phyloP scores from a whole-genome alignment of 352 stramenopile species.

The Pythium utonaiense region DNA sequence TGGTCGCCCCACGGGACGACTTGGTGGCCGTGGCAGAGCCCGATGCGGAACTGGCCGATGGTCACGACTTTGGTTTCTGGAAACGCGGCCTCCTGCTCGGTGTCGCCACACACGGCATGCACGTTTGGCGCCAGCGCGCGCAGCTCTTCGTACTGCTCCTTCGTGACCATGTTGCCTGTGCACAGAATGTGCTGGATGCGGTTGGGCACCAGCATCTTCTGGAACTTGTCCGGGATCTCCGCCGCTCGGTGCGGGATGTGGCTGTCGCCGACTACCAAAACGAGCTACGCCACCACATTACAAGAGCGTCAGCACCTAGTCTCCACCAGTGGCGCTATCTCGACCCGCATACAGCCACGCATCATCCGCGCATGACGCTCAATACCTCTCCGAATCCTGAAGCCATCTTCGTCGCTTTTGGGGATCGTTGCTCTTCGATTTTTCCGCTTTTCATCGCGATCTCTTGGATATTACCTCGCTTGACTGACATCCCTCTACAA shows the following conservation, averaged over 20 bases:
- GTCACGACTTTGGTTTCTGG: conserved; percentile 95
- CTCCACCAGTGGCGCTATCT: not conserved
- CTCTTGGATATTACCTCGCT: not conserved
- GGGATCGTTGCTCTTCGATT: not conserved
- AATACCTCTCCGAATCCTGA: conserved; percentile 29
- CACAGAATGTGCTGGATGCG: conserved; percentile 99
- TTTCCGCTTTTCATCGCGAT: not conserved
- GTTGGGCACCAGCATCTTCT: conserved; percentile 92
- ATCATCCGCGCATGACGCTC: not conserved
- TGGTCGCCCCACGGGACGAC: conserved; percentile 90
- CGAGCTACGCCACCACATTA: conserved; percentile 70
- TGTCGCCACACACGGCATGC: conserved; percentile 94
- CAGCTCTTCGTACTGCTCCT: conserved; percentile 95
- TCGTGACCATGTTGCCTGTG: conserved; percentile 95
- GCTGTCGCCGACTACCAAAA: conserved; percentile 96
- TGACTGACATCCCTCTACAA: not conserved
- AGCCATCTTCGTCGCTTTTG: conserved; percentile 18
- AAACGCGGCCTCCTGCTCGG: conserved; percentile 65
- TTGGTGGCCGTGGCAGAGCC: conserved; percentile 97
- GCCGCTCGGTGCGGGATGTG: conserved; percentile 94
- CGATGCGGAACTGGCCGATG: conserved; percentile 96
- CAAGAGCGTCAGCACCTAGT: not conserved
- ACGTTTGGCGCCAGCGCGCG: conserved; percentile 95
- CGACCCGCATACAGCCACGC: not conserved
- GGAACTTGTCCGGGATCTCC: conserved; percentile 96